Conservation (phyloP, 768 basidiomycete species). For the Kwoniella pini region DNA sequence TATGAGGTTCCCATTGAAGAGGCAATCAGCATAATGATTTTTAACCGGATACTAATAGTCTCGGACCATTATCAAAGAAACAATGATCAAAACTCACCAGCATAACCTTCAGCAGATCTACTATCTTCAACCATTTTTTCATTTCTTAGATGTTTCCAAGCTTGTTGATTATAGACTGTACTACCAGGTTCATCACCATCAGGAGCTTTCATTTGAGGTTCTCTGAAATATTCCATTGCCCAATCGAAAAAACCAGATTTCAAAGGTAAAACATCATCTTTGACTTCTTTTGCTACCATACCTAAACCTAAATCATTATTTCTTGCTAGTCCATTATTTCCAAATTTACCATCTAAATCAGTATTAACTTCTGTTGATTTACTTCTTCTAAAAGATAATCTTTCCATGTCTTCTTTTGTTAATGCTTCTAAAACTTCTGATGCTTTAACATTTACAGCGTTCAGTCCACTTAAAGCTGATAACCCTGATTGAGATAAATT, state of each 20-base stretch:
- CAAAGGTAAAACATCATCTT: conserved; percentile 81
- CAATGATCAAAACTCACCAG: conserved; percentile 61
- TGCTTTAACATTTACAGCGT: conserved; percentile 52
- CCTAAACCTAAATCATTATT: conserved; percentile 56
- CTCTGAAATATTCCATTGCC: conserved; percentile 96
- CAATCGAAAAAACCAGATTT: conserved; percentile 93
- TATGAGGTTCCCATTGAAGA: conserved; percentile 20
- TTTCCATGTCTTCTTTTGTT: conserved; percentile 93
- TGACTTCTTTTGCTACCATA: conserved; percentile 59
- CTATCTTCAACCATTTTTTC: conserved; percentile 75
- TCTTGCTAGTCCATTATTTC: conserved; percentile 58
- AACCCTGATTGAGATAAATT: not conserved
- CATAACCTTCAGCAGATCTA: conserved; percentile 66
- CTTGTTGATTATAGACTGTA: conserved; percentile 87
- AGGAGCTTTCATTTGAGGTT: conserved; percentile 97
- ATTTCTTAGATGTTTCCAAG: conserved; percentile 90
- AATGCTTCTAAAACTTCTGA: conserved; percentile 83
- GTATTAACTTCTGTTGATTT: conserved; percentile 46
- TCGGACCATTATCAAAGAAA: not conserved
- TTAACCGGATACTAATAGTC: too few species aligned
- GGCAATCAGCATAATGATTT: too few species aligned
- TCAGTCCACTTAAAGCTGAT: not conserved
- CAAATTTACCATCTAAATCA: conserved; percentile 45
- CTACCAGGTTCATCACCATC: conserved; percentile 96
- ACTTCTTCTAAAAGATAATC: conserved; percentile 70